phyloP scores from a whole-genome alignment of 176 grass and related monocot genomes.

The Bothriochloa decipiens region DNA sequence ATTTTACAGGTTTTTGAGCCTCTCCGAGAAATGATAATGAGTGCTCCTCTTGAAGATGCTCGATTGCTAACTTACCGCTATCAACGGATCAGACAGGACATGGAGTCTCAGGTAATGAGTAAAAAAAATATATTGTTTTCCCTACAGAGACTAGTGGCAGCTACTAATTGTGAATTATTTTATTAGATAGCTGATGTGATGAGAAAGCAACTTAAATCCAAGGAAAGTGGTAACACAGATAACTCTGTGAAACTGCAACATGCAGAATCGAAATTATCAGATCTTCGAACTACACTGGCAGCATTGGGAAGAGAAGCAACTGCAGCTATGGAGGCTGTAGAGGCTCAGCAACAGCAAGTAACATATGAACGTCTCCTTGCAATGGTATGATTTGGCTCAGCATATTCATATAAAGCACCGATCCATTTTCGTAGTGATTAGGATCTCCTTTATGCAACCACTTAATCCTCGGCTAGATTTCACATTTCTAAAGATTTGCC shows the following conservation, averaged over 20 bases:
- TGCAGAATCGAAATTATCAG: constrained; percentile 97
- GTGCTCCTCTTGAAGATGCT: constrained; percentile 96
- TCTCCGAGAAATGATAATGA: constrained; percentile 91
- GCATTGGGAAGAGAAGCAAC: constrained; percentile 93
- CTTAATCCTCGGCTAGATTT: constrained; percentile 3
- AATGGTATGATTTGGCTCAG: constrained; percentile 61
- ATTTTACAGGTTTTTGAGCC: constrained; percentile 82
- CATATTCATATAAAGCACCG: constrained; percentile 5
- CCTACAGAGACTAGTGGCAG: not conserved
- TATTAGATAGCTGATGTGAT: constrained; percentile 97
- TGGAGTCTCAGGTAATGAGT: constrained; percentile 85
- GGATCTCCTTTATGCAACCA: not conserved
- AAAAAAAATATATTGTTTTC: not conserved
- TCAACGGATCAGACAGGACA: constrained; percentile 95
- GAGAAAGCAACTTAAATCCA: constrained; percentile 91
- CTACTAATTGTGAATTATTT: constrained; percentile 46
- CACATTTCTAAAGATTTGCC: constrained; percentile 4
- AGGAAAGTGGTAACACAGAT: constrained; percentile 71
- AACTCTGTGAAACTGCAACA: constrained; percentile 81
- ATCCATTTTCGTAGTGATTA: constrained; percentile 13
- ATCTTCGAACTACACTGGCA: constrained; percentile 70
- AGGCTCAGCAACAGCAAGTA: constrained; percentile 82
- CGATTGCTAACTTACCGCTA: constrained; percentile 92
- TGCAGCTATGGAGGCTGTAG: constrained; percentile 93
- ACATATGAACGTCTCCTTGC: constrained; percentile 80